Evolutionary conservation across 1,284 basidiomycete species (phyloP), one percentile per base, ranked within the genome.

Genomic region (Cutaneotrichosporon arboriforme): DNA sequence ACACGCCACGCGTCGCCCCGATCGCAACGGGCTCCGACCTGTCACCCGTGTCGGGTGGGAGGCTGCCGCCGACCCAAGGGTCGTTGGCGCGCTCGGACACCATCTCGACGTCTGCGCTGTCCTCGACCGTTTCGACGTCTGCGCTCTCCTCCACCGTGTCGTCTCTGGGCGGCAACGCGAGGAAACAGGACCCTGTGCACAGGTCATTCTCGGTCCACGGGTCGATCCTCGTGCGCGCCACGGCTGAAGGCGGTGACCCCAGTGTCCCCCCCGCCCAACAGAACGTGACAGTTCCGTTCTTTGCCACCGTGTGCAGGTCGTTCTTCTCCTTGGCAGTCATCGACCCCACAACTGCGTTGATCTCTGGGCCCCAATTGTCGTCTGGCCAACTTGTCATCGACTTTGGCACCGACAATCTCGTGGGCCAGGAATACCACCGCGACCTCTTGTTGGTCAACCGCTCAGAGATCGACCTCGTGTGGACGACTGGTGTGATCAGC

Each of bases 401-500:
- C 46, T 73, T 73, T 59, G 71, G 71, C 4, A 55, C 59, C n/a
- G 69, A 72, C 40, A 60, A 67, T 9, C 62, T 67, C n/a, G 65
- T 70, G 4, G 69, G 68, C 3, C 56, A 57, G 21, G 56, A 67
- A 36, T 69, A 66, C 34, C 63, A 73, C 51, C 63, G 71, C 10
- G 71, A 73, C 59, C 65, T 73, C 33, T 41, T 73, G 17, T 60
- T 73, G 14, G 69, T 73, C 40, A 73, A 73, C 44, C 66, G 71
- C 35, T 70, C 68, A 22, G 71, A 73, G 54, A 69, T 72, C 38
- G 71, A 73, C 45, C 58, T 72, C 14, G 66, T 72, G 23, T 73
- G 71, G 71, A 66, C 54, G 3, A 70, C 68, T 1, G 53, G 63
- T 2, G 66, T 73, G 8, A 65, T 70, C 46, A 67, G 62, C 36